phyloP scores from a whole-genome alignment of 2,329 filamentous ascomycete genomes.

The Aspergillus unguis region DNA sequence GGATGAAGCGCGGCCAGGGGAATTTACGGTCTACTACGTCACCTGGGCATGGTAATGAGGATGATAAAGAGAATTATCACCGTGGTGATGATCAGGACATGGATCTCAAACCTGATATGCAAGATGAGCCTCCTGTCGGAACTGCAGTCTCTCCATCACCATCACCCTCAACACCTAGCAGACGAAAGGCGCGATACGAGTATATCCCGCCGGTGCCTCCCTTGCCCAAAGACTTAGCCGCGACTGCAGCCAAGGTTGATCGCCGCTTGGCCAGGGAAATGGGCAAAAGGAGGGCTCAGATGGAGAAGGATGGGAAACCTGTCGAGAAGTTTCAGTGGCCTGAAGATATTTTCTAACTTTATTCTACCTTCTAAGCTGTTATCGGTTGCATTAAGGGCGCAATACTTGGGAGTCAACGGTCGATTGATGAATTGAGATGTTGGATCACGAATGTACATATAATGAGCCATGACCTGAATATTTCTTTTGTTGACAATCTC shows the following conservation, averaged over 20 bases:
- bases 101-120: too few species aligned
- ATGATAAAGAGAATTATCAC: slow-evolving; percentile 18
- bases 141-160: slow-evolving; percentile 7
- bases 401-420: not conserved
- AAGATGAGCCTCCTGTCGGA: not conserved
- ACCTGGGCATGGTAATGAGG: slow-evolving; percentile 2
- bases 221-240: slow-evolving; percentile 33
- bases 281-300: slow-evolving; percentile 17
- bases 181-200: slow-evolving; percentile 21
- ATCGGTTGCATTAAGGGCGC: not conserved
- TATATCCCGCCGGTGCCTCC: slow-evolving; percentile 42
- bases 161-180: slow-evolving; percentile 14
- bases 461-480: slow-evolving; percentile 1
- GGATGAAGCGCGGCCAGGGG: slow-evolving; percentile 23
- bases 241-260: slow-evolving; percentile 28
- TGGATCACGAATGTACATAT: slow-evolving; percentile 4
- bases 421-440: not conserved
- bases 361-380: not conserved
- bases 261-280: slow-evolving; percentile 21
- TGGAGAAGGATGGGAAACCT: not conserved
- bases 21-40: slow-evolving; percentile 19
- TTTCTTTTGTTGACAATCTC: not conserved
- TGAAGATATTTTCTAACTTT: slow-evolving; percentile 41
- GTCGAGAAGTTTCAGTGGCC: slow-evolving; percentile 42
- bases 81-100: not conserved